Conservation (phyloP, 306 rosid species). For the Trichosanthes cucumerina region DNA sequence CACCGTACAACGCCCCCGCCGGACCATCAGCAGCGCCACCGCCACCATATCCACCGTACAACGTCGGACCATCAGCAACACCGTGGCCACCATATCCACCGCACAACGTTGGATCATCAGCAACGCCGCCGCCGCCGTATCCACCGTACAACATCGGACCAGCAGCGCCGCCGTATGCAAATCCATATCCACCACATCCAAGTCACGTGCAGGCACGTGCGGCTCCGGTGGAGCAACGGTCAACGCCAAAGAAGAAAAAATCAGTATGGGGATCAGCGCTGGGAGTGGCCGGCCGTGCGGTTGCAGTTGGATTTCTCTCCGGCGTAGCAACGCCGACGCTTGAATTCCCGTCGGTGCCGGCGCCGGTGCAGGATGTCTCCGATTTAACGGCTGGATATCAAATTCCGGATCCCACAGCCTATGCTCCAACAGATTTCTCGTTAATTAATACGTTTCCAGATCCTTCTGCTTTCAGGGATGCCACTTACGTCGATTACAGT, state of each 20-base stretch:
- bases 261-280: slow-evolving; percentile 31
- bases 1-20: background rate
- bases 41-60: background rate
- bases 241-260: slow-evolving; percentile 9
- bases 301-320: background rate
- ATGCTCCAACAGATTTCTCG: background rate
- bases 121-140: background rate
- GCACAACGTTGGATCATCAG: background rate
- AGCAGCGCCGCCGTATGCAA: background rate
- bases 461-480: background rate
- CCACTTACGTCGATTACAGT: background rate
- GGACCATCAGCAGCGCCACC: background rate
- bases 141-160: background rate
- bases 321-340: background rate
- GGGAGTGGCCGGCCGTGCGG: slow-evolving; percentile 26
- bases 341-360: background rate
- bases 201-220: slow-evolving; percentile 17
- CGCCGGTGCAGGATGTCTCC: background rate
- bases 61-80: background rate
- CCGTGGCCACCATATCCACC: background rate
- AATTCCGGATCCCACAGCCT: background rate
- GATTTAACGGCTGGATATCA: background rate
- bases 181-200: slow-evolving; percentile 19
- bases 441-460: background rate
- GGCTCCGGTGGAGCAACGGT: slow-evolving; percentile 11